A percentile compares a stretch with the other conserved stretches of the same genome.
Evolutionary conservation across 257 asterid species (phyloP).

Genomic region (Solanum infundibuliforme): DNA sequence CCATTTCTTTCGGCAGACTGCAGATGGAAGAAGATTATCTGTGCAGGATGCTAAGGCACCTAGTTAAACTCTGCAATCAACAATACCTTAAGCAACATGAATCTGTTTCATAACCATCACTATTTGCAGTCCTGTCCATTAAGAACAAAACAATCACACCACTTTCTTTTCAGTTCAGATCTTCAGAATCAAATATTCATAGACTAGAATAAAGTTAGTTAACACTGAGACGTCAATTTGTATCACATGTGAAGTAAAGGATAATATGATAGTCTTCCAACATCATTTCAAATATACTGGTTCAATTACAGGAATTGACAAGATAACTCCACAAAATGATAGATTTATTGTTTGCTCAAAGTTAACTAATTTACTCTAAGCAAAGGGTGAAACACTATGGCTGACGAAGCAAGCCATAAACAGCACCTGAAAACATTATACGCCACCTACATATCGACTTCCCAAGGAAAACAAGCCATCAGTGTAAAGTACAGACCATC

Average conservation of each 20-base stretch:
- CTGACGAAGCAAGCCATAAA: background rate
- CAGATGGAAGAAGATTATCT: background rate
- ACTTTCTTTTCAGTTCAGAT: background rate
- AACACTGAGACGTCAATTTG: background rate
- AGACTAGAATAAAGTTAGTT: background rate
- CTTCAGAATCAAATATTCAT: background rate
- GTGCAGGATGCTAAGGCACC: background rate
- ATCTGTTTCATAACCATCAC: background rate
- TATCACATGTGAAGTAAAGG: background rate
- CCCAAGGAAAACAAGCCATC: background rate
- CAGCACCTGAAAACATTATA: background rate
- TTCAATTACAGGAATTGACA: no score
- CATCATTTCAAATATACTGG: background rate
- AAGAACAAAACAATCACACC: background rate
- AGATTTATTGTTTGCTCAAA: background rate
- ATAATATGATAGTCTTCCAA: background rate
- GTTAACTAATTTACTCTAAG: background rate
- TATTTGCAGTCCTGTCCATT: background rate
- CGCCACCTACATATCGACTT: background rate
- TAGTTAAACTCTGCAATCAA: background rate
- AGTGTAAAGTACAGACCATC: background rate
- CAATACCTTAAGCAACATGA: background rate
- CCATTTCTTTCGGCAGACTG: background rate
- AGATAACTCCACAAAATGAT: background rate
- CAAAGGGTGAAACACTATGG: background rate